These are phyloP conservation scores for Lagerstroemia speciosa DNA, from an alignment of 345 rosid species.

Conservation along the genomic window DNA sequence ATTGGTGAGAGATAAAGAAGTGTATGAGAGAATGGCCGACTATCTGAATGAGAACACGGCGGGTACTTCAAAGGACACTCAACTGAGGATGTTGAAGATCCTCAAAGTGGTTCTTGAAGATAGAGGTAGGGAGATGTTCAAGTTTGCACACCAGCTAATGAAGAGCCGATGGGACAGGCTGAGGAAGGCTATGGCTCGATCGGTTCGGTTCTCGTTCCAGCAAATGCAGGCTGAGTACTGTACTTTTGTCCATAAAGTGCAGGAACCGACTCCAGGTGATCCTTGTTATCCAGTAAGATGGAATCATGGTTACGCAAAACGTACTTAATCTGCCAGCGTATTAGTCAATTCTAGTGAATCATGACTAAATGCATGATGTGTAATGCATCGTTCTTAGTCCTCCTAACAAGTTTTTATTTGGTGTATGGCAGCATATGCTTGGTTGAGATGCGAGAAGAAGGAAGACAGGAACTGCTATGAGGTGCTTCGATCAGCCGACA, in stretches of 20 bases:
- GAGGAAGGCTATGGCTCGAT: constrained; percentile 22
- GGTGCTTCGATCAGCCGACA: constrained; percentile 36
- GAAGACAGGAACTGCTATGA: constrained; percentile 39
- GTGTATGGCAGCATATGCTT: constrained; percentile 48
- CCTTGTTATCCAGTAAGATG: too few relatives aligned
- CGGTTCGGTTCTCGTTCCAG: constrained; percentile 47
- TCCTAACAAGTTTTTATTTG: background rate
- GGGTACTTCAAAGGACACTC: constrained; percentile 54
- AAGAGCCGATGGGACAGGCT: constrained; percentile 36
- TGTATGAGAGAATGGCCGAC: constrained; percentile 32
- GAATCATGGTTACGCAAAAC: too few relatives aligned
- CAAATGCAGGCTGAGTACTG: constrained; percentile 30
- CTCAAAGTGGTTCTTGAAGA: constrained; percentile 30
- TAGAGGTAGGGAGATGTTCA: constrained; percentile 28
- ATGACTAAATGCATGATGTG: too few relatives aligned
- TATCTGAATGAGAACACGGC: constrained; percentile 20
- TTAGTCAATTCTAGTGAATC: too few relatives aligned
- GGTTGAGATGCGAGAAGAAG: constrained; percentile 55
- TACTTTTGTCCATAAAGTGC: constrained; percentile 23
- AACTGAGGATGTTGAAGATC: constrained; percentile 41
- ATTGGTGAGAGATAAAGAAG: constrained; percentile 40
- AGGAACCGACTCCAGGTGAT: constrained; percentile 27
- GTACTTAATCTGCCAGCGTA: too few relatives aligned
- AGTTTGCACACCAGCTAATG: constrained; percentile 40
- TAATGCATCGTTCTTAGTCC: too few relatives aligned